phyloP scores from a whole-genome alignment of 2,329 filamentous ascomycete genomes.

The Ploettnerulaceae sp. region DNA sequence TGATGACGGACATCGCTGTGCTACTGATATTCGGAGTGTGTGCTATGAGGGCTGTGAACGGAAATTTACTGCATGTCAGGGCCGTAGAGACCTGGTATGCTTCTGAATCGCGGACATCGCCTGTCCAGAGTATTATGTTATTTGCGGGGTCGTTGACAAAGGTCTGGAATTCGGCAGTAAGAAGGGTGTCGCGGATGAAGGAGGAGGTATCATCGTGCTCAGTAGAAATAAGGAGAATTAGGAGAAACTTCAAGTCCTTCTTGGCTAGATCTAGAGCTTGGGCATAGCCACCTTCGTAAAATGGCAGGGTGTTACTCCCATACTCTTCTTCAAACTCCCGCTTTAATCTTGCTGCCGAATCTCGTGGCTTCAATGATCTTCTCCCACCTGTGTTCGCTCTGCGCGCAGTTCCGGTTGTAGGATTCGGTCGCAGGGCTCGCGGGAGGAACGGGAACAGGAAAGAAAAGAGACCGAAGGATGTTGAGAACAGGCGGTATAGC shows the following conservation, averaged over 20 bases:
- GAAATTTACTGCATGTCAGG: constrained; percentile 86
- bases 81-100: constrained; percentile 89
- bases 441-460: constrained; percentile 80
- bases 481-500: constrained; percentile 66
- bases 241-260: constrained; percentile 81
- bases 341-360: constrained; percentile 83
- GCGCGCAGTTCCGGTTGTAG: constrained; percentile 50
- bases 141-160: constrained; percentile 72
- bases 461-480: constrained; percentile 66
- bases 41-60: constrained; percentile 80
- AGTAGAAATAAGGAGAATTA: constrained; percentile 83
- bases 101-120: constrained; percentile 88
- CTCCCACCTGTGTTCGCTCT: constrained; percentile 62
- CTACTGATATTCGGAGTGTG: constrained; percentile 80
- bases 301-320: constrained; percentile 65
- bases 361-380: constrained; percentile 73
- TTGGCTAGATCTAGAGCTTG: constrained; percentile 88
- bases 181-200: constrained; percentile 78
- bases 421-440: constrained; percentile 52
- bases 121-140: constrained; percentile 85
- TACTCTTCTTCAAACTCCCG: constrained; percentile 95
- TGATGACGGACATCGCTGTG: constrained; percentile 85
- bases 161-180: constrained; percentile 65
- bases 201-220: constrained; percentile 88
- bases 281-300: constrained; percentile 85